Percentiles rank a stretch among this genome's conserved stretches.
Conservation (phyloP, 345 rosid species). For the Rhodamnia rubescens region DNA sequence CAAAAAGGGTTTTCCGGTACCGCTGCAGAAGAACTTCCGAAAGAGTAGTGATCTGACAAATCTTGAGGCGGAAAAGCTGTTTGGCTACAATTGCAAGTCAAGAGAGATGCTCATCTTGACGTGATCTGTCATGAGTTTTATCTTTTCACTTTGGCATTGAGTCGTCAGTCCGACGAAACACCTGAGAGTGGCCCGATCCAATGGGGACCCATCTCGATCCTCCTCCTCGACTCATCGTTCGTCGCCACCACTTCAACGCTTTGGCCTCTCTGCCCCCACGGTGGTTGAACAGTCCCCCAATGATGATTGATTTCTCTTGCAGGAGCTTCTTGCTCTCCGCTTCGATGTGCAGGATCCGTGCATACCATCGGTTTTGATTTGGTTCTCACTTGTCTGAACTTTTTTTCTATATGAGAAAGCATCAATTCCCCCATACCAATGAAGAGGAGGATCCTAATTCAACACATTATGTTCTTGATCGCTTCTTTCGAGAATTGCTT, state of each 20-base stretch:
- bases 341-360: background rate
- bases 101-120: background rate
- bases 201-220: background rate
- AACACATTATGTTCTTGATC: background rate
- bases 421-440: no score
- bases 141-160: background rate
- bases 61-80: background rate
- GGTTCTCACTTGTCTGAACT: no score
- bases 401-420: no score
- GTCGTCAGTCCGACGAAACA: background rate
- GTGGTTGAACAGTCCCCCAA: background rate
- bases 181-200: background rate
- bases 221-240: background rate
- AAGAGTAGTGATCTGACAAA: background rate
- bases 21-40: background rate
- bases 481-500: background rate
- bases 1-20: background rate
- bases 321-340: background rate
- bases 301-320: background rate
- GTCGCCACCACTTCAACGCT: background rate
- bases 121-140: background rate
- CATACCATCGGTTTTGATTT: background rate
- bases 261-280: background rate
- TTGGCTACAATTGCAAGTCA: background rate
- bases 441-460: no score